Evolutionary conservation across 148 eudicot genomes (phyloP).

Genomic region (Arbutus unedo): DNA sequence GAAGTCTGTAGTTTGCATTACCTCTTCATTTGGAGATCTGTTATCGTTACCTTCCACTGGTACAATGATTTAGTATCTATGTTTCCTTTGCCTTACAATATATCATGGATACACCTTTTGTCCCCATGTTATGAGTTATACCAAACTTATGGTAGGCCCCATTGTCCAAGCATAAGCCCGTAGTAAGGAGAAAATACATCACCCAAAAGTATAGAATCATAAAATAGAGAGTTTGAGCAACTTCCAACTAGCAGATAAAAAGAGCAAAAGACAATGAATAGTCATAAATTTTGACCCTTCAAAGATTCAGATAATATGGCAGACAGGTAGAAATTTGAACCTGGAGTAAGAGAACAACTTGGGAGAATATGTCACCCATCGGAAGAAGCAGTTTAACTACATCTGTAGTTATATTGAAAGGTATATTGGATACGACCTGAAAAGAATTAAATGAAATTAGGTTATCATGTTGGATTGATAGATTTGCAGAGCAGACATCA

Average conservation of each 20-base stretch:
- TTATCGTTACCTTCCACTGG: background rate
- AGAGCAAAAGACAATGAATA: background rate
- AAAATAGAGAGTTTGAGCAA: no score
- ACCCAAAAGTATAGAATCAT: no score
- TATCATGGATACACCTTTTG: background rate
- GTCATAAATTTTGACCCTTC: background rate
- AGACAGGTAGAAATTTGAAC: constrained; percentile 29
- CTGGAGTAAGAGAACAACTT: constrained; percentile 93
- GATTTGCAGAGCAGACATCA: background rate
- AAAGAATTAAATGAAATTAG: background rate
- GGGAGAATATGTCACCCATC: constrained; percentile 92
- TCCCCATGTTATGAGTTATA: background rate
- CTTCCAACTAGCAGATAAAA: no score
- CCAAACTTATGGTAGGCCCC: background rate
- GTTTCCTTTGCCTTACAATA: no score
- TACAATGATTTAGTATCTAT: no score
- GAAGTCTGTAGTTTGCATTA: background rate
- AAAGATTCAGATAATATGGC: background rate
- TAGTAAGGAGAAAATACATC: no score
- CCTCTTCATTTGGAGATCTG: background rate
- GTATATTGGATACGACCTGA: constrained; percentile 91
- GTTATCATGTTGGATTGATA: background rate
- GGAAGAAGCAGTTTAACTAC: constrained; percentile 91
- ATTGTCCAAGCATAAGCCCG: background rate
- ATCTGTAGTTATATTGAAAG: constrained; percentile 94